These are phyloP conservation scores for Fraxinus platypoda DNA, from an alignment of 305 asterid genomes.

Conservation along the genomic window DNA sequence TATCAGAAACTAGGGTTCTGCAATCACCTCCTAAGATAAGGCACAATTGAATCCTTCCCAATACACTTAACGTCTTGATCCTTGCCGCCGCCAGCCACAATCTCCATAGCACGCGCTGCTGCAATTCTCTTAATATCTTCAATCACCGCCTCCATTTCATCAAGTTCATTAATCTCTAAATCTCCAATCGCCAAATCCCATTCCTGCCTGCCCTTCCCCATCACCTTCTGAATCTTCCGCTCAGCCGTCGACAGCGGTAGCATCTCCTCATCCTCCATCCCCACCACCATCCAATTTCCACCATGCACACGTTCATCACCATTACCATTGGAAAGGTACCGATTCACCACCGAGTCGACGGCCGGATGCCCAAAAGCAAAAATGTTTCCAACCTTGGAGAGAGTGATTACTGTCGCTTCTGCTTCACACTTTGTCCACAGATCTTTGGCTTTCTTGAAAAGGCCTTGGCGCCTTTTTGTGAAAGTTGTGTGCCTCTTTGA, in stretches of 20 bases:
- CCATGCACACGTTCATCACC: neutral
- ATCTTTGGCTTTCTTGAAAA: conserved; percentile 37
- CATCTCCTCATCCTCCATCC: neutral
- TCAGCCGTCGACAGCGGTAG: neutral
- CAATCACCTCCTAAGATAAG: neutral
- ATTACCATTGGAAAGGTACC: conserved; percentile 9
- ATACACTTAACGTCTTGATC: neutral
- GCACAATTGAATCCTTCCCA: neutral
- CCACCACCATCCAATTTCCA: neutral
- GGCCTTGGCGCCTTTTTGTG: conserved; percentile 54
- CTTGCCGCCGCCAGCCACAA: neutral
- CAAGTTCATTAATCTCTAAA: conserved; percentile 25
- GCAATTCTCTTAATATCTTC: conserved; percentile 21
- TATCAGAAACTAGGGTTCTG: neutral
- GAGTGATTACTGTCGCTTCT: conserved; percentile 31
- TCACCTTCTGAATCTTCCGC: conserved; percentile 13
- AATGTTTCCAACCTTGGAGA: conserved; percentile 42
- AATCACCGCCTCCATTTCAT: conserved; percentile 18
- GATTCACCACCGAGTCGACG: conserved; percentile 25
- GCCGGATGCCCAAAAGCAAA: conserved; percentile 38
- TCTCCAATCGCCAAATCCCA: conserved; percentile 20
- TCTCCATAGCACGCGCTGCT: conserved; percentile 23
- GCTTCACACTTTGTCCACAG: conserved; percentile 27
- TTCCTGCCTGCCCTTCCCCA: neutral
- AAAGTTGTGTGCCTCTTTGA: conserved; percentile 45